Evolutionary conservation across 805 yeast genomes (phyloP).

Genomic region (Candida succiphila): DNA sequence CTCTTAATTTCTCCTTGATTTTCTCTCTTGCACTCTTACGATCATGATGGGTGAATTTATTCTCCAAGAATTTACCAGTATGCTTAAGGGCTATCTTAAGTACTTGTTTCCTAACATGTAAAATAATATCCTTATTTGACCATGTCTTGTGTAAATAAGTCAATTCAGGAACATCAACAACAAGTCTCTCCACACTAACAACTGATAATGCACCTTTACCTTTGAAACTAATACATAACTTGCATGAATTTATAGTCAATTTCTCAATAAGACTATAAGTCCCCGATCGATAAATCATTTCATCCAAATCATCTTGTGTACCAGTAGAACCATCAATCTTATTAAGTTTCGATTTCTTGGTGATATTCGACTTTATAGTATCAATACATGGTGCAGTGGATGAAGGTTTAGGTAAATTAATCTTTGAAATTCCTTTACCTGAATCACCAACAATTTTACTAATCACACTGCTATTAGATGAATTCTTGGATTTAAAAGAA

Average conservation of each 20-base stretch:
- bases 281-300: conserved; percentile 33
- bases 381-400: background rate
- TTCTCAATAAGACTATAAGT: conserved; percentile 29
- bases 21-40: background rate
- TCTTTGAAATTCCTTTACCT: background rate
- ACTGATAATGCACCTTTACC: conserved; percentile 64
- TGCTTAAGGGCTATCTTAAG: conserved; percentile 47
- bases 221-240: conserved; percentile 61
- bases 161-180: conserved; percentile 54
- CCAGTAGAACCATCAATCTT: background rate
- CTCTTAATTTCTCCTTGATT: background rate
- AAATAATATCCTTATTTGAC: conserved; percentile 62
- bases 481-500: background rate
- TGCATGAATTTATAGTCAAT: conserved; percentile 17
- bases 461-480: background rate
- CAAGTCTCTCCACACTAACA: conserved; percentile 67
- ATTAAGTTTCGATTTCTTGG: background rate
- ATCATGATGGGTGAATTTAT: conserved; percentile 39
- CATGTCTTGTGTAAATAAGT: conserved; percentile 53
- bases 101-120: conserved; percentile 50
- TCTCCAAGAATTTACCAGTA: conserved; percentile 71
- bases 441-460: background rate
- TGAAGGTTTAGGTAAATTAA: background rate
- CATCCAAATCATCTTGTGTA: conserved; percentile 23
- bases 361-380: background rate